Evolutionary conservation across 768 basidiomycete species (phyloP), one percentile per base, ranked within the genome.

Genomic region (Omphalotus guepiniiformis): DNA sequence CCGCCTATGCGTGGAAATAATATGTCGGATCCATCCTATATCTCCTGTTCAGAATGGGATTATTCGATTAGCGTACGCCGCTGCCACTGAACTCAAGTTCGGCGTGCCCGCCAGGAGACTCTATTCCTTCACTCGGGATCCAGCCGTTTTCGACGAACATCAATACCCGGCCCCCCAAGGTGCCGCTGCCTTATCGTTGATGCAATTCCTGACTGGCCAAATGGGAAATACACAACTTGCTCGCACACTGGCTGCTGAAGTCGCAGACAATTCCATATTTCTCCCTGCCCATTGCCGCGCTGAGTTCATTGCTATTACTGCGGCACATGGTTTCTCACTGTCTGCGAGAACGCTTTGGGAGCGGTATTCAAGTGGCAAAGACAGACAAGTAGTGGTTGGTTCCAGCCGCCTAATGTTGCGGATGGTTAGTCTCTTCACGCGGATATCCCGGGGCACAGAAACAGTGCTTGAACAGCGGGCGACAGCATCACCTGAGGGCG

Each of bases 261-360:
- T 78, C 3, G 69, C 74, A 1, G 65, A 74, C 2, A 45, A 63
- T 12, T 56, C 66, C 36, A 61, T 74, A 9, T 57, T 61, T 2
- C 58, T 88, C 36, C 72, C 75, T 2, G 53, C 68, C 3, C 57
- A 68, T 27, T 64, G 64, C 50, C 76, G 81, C n/a, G 70, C 74
- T 3, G 58, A 57, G 5, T 74, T 86, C 51, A 75, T 88, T 48
- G 54, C 68, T 0, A 51, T 70, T 15, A 52, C 64, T 6, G 83
- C 82, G 1, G 54, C 60, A 21, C 58, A 63, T 19, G 80, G 83
- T 6, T 74, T 79, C 38, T 71, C 72, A 3, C 59, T 52, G 4
- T 58, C 72, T 13, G 76, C 83, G 18, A 70, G 81, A 16, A 54
- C 58, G 6, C 69, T 88, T 15, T 88, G 82, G 80, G 74, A 78